Conservation (phyloP, 139 green algal genomes). For the Closterium sp. region DNA sequence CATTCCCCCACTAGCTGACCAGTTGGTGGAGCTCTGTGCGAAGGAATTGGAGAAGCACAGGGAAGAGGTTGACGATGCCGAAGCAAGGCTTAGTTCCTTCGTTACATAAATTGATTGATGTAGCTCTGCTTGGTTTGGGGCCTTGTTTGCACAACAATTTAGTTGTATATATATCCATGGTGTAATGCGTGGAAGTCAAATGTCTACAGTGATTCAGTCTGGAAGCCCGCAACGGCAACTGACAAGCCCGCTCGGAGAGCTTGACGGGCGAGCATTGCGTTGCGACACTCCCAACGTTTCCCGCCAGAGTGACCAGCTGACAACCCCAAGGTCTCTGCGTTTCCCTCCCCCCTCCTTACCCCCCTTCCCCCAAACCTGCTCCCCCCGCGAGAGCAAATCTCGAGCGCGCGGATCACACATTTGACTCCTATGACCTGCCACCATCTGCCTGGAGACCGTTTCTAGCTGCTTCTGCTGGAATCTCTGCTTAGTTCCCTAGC, state of each 20-base stretch:
- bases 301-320: not conserved
- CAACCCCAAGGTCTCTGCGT: not conserved
- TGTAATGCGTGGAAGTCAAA: too few relatives aligned
- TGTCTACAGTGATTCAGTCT: too few relatives aligned
- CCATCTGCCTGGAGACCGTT: too few relatives aligned
- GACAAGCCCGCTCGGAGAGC: not conserved
- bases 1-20: constrained; percentile 15
- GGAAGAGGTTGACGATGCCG: not conserved
- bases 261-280: not conserved
- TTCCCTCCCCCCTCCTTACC: not conserved
- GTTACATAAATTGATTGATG: not conserved
- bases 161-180: not conserved
- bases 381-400: too few relatives aligned
- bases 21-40: constrained; percentile 9
- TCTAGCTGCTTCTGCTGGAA: not conserved
- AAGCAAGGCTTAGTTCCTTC: not conserved
- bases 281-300: not conserved
- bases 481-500: not conserved
- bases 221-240: not conserved
- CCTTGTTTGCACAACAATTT: not conserved
- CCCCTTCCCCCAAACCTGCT: not conserved
- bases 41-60: not conserved
- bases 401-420: too few relatives aligned
- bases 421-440: too few relatives aligned
- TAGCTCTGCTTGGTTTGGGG: not conserved